Base-by-base conservation (phyloP, 139 green algal species). In the Micromonas commoda region DNA sequence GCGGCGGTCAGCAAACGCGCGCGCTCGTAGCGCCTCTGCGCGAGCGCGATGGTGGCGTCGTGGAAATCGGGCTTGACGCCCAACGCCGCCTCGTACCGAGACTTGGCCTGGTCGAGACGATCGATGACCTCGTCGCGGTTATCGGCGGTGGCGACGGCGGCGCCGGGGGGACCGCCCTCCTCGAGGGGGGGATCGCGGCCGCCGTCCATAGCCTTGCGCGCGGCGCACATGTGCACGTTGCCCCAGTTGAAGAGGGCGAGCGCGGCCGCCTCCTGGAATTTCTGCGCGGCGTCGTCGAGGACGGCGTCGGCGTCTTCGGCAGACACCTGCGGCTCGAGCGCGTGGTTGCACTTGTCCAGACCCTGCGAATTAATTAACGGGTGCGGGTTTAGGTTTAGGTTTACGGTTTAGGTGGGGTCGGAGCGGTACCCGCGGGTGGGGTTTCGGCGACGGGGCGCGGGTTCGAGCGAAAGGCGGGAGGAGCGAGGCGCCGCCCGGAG, bases 201-300 rank as follows among this genome's bases (percentile, higher is more conserved):
- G 28, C 39, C 64, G 34, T 74, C 67, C 64, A 74, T 64, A 24
- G 52, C 54, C 3, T 81, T 73, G n/a, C 60, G 37, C 63, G 35
- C 64, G 2, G 23, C 35, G 78, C 82, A 88, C 33, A 90, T 77
- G 83, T 90, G 70, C 54, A 91, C 88, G 78, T 93, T 93, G 71
- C 87, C 90, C 89, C 86, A 92, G 79, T 91, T 87, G 69, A 90
- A 64, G 51, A 91, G 64, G 21, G 77, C 78, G 45, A 71, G 33
- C 53, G 70, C 73, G 23, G 76, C 69, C 32, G 80, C 81, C 73
- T 85, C 81, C 72, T 85, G 73, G 85, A 97, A 97, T 54, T 88
- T 87, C 34, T 91, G 88, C 1, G 83, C 78, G 13, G 93, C 92
- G 73, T 89, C 34, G 66, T 92, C 85, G 73, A 97, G 90, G 64